phyloP scores from a whole-genome alignment of 441 rosid species.

The Omphalea diandra region DNA sequence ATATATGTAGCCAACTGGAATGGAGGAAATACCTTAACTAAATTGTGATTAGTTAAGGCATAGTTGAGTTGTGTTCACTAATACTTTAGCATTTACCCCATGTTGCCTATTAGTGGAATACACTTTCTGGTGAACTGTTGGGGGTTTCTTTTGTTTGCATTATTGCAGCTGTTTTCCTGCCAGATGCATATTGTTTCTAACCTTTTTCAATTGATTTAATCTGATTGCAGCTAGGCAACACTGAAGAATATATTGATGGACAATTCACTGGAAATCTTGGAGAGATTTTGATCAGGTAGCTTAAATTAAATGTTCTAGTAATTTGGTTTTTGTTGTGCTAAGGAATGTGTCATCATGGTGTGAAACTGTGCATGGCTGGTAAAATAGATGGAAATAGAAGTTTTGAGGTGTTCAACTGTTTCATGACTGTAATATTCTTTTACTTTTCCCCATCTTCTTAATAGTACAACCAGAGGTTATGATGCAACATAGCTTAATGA shows the following conservation, averaged over 20 bases:
- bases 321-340: too few species aligned
- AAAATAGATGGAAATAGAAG: not conserved
- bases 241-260: conserved; percentile 84
- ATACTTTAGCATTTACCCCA: not conserved
- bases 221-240: conserved; percentile 67
- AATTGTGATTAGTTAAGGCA: not conserved
- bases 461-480: too few species aligned
- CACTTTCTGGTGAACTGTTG: not conserved
- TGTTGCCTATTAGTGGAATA: not conserved
- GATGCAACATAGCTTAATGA: too few species aligned
- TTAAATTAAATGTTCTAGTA: not conserved
- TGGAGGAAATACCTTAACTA: not conserved
- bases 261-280: conserved; percentile 82
- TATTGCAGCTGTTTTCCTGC: not conserved
- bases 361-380: too few species aligned
- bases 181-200: not conserved
- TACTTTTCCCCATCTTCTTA: not conserved
- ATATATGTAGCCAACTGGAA: not conserved
- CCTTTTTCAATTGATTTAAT: not conserved
- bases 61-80: not conserved
- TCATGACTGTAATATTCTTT: not conserved
- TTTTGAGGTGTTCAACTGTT: not conserved
- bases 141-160: not conserved
- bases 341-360: too few species aligned
- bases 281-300: conserved; percentile 82